Conservation (phyloP, 257 asterid genomes). For the Haberlea rhodopensis region DNA sequence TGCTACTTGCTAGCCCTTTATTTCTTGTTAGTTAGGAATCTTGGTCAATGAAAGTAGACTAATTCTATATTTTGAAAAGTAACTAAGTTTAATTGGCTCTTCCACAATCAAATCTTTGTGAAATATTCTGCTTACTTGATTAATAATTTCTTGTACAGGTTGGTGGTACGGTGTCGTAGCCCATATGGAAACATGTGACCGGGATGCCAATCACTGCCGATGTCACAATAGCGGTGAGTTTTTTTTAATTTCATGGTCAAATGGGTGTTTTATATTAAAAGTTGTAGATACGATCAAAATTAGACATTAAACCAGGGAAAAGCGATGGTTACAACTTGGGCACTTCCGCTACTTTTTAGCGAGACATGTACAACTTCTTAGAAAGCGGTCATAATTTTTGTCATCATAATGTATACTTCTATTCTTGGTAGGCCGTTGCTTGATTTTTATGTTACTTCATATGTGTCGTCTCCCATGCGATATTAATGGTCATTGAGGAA, state of each 20-base stretch:
- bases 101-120: conserved; percentile 26
- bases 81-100: conserved; percentile 22
- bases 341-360: not conserved
- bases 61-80: conserved; percentile 21
- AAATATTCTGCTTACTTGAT: conserved; percentile 18
- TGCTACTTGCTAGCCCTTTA: not conserved
- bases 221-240: conserved; percentile 82
- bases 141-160: conserved; percentile 51
- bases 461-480: conserved; percentile 38
- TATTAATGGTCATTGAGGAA: conserved; percentile 39
- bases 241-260: conserved; percentile 22
- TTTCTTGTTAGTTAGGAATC: conserved; percentile 34
- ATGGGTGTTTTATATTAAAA: conserved; percentile 6
- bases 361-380: conserved; percentile 25
- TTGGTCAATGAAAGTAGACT: conserved; percentile 21
- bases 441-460: conserved; percentile 41
- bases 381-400: conserved; percentile 30
- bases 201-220: conserved; percentile 56
- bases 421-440: conserved; percentile 34
- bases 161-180: conserved; percentile 99
- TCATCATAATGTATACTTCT: conserved; percentile 23
- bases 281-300: no score
- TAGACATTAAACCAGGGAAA: conserved; percentile 11
- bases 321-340: conserved; percentile 12
- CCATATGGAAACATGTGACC: no score